Evolutionary conservation across 306 rosid species (phyloP).

Genomic region (Prunus mongolica): DNA sequence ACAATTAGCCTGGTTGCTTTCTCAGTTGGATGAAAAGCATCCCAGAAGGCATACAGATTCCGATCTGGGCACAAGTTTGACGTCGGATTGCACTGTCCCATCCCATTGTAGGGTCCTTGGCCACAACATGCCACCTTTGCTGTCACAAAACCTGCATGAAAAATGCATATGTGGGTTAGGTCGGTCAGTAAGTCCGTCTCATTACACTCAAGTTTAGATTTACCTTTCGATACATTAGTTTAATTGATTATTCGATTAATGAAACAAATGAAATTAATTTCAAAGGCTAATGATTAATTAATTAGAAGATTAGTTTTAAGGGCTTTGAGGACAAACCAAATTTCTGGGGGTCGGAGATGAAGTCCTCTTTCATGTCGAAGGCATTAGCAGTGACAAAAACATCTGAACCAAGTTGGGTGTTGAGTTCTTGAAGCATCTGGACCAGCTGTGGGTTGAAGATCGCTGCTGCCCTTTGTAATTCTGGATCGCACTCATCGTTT

Average conservation of each 20-base stretch:
- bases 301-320: not conserved
- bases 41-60: slow-evolving; percentile 45
- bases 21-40: slow-evolving; percentile 55
- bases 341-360: slow-evolving; percentile 37
- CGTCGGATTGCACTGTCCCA: slow-evolving; percentile 34
- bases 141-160: slow-evolving; percentile 43
- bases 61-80: slow-evolving; percentile 50
- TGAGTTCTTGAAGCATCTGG: slow-evolving; percentile 34
- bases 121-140: slow-evolving; percentile 68
- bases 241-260: too few species aligned
- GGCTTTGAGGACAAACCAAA: slow-evolving; percentile 31
- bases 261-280: not conserved
- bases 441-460: slow-evolving; percentile 34
- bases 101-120: slow-evolving; percentile 65
- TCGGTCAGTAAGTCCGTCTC: too few species aligned
- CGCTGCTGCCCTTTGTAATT: slow-evolving; percentile 38
- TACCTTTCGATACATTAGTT: too few species aligned
- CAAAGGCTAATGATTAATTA: not conserved
- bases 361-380: slow-evolving; percentile 37
- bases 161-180: too few species aligned
- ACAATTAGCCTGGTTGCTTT: slow-evolving; percentile 41
- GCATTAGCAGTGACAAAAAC: slow-evolving; percentile 48
- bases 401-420: slow-evolving; percentile 24
- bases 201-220: too few species aligned
- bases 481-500: slow-evolving; percentile 44